Percentiles rank a stretch among this genome's conserved stretches.
These are phyloP conservation scores for Warburgia ugandensis DNA, from an alignment of 164 flowering plant species.

Conservation along the genomic window DNA sequence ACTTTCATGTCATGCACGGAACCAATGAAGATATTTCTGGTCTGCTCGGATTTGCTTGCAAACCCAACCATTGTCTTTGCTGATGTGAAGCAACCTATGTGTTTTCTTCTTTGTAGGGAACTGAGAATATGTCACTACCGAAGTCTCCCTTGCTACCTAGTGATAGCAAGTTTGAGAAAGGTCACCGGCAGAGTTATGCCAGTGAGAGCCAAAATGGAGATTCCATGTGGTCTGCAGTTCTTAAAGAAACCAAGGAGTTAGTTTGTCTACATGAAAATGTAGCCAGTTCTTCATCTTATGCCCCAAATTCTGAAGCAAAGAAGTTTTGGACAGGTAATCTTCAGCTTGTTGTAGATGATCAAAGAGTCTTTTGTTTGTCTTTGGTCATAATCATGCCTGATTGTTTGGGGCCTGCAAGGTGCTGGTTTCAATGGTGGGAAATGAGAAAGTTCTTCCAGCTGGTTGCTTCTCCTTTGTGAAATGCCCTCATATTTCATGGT, in stretches of 20 bases:
- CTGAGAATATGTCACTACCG: conserved; percentile 14
- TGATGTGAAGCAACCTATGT: not conserved
- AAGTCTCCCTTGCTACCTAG: conserved; percentile 7
- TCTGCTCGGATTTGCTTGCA: too few species aligned
- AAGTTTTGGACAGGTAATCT: conserved; percentile 30
- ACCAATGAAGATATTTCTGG: not conserved
- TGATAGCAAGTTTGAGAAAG: conserved; percentile 12
- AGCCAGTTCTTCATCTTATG: conserved; percentile 22
- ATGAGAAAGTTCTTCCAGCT: not conserved
- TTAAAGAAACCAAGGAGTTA: conserved; percentile 35
- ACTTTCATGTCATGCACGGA: not conserved
- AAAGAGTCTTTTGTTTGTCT: not conserved
- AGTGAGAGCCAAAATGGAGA: conserved; percentile 12
- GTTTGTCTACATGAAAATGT: conserved; percentile 21
- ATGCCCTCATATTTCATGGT: too few species aligned
- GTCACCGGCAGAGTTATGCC: conserved; percentile 9
- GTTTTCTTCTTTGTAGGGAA: conserved; percentile 4
- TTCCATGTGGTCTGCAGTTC: conserved; percentile 26
- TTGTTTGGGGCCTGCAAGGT: not conserved
- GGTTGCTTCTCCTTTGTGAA: too few species aligned
- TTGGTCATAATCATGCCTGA: not conserved
- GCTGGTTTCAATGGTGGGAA: not conserved
- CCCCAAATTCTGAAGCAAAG: conserved; percentile 16
- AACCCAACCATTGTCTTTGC: conserved; percentile 3
- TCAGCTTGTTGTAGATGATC: not conserved